Evolutionary conservation across 129 eudicot species (phyloP).

Genomic region (Saussurea involucrata): DNA sequence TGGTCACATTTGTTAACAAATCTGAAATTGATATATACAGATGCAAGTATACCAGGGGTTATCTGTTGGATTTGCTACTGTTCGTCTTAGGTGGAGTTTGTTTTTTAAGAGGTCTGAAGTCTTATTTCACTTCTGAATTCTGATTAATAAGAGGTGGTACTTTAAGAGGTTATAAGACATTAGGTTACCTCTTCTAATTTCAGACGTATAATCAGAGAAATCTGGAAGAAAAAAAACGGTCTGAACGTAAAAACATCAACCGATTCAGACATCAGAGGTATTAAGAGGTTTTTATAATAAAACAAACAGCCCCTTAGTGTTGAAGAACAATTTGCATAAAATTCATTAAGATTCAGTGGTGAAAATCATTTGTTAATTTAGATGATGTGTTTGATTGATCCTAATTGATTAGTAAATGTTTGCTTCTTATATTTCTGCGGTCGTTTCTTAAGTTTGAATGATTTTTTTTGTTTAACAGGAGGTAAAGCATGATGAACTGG

Average conservation of each 20-base stretch:
- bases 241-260: no score
- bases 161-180: no score
- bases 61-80: neutral
- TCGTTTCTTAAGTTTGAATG: slow-evolving; percentile 5
- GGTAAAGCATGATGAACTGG: slow-evolving; percentile 61
- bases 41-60: neutral
- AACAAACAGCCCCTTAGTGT: no score
- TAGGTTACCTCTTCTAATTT: no score
- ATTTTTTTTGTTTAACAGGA: slow-evolving; percentile 46
- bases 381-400: neutral
- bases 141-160: no score
- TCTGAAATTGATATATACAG: neutral
- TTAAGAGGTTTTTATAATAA: no score
- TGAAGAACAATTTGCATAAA: neutral
- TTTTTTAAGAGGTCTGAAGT: no score
- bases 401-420: neutral
- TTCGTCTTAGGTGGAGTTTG: no score
- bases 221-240: no score
- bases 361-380: neutral
- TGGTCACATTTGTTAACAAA: neutral
- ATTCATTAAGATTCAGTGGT: neutral
- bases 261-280: no score
- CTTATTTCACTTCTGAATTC: no score
- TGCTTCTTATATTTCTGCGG: neutral
- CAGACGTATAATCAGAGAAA: no score